Base-by-base conservation (phyloP, 148 eudicot genomes). In the Salicornia ramosissima region DNA sequence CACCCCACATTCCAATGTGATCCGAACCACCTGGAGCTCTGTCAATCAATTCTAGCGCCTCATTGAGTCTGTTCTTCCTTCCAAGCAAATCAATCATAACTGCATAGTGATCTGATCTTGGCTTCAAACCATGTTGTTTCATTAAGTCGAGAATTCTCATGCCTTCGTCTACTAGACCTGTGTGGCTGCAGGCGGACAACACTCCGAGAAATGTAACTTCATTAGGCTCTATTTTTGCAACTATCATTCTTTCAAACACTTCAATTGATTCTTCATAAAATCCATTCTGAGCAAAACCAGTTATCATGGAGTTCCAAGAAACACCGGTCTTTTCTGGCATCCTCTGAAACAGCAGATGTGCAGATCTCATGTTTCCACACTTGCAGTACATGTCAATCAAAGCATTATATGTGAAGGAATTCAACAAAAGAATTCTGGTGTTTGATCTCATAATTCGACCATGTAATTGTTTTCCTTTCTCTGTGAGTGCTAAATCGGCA, bases 71-170 rank as follows among this genome's bases (percentile, higher is more conserved):
- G 75, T 84, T 88, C 51, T 83, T 85, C 75, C 94, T 74, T 72
- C 97, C 94, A 26, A 88, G 87, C 83, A 88, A 81, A 82, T 90
- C 97, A 19, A 88, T 81, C 74, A 88, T 69, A 39, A 81, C 73
- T 15, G 86, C 69, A 58, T 83, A 86, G 75, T 90, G 97, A 24
- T 85, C 94, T 29, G 73, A 63, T 62, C 74, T 74, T 74, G 86
- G 86, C 52, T 67, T 72, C 60, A 86, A 29, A 55, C 82, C 79
- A 46, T 81, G 78, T 33, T 78, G 63, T 42, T 52, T 72, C 89
- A 90, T 88, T 31, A 73, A 74, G 51, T 80, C 53, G 15, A 85
- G 46, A 66, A 77, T 64, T 39, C 34, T 56, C 55, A 81, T 71
- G 70, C 86, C 89, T 77, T 90, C 86, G 46, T 71, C 70, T 76